Conservation (phyloP, 2,329 filamentous ascomycete genomes). For the Pseudogymnoascus sp. region DNA sequence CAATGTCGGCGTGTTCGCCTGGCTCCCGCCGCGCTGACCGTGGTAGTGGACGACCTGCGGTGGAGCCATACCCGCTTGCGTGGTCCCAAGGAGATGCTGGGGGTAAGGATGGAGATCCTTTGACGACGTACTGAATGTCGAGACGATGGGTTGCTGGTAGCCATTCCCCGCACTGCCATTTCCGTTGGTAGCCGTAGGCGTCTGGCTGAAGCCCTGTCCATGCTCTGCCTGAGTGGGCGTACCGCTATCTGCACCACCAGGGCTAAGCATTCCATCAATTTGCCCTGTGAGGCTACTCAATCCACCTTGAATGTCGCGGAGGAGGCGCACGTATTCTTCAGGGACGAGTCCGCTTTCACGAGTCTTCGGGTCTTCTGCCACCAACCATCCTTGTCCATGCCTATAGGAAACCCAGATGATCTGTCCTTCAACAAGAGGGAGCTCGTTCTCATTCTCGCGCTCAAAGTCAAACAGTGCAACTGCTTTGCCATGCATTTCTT, state of each 20-base stretch:
- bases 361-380: slow-evolving; percentile 91
- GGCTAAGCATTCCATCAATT: slow-evolving; percentile 41
- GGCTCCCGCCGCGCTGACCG: slow-evolving; percentile 59
- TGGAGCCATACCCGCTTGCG: slow-evolving; percentile 54
- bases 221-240: slow-evolving; percentile 58
- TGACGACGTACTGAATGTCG: slow-evolving; percentile 63
- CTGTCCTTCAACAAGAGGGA: slow-evolving; percentile 87
- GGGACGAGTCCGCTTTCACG: slow-evolving; percentile 91
- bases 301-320: slow-evolving; percentile 89
- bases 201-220: slow-evolving; percentile 39
- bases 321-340: slow-evolving; percentile 87
- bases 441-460: slow-evolving; percentile 91
- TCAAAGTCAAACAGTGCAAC: slow-evolving; percentile 94
- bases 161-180: slow-evolving; percentile 50
- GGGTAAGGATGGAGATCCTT: slow-evolving; percentile 63
- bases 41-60: slow-evolving; percentile 63
- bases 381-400: slow-evolving; percentile 94
- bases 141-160: slow-evolving; percentile 62
- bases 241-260: slow-evolving; percentile 49
- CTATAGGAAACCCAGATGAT: slow-evolving; percentile 95
- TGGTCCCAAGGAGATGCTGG: slow-evolving; percentile 51
- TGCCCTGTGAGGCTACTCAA: slow-evolving; percentile 65
- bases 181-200: slow-evolving; percentile 35
- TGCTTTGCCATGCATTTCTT: slow-evolving; percentile 95
- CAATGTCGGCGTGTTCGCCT: slow-evolving; percentile 56